A percentile compares a stretch with the other conserved stretches of the same genome.
Evolutionary conservation across 805 yeast species (phyloP).

Genomic region (Lachancea dasiensis): DNA sequence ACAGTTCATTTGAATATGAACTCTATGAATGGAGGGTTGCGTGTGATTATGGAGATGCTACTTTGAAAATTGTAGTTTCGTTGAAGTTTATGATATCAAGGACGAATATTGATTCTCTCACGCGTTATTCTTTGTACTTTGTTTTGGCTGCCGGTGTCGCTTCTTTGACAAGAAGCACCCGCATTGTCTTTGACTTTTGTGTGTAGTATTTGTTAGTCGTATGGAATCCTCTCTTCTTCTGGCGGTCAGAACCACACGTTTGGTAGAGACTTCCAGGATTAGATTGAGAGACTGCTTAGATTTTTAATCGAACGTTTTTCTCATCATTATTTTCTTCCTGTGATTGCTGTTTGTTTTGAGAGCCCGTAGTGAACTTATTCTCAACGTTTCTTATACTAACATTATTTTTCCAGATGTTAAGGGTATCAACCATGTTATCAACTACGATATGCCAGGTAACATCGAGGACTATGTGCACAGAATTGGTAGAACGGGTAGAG

Average conservation of each 20-base stretch:
- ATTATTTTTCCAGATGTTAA: conserved; percentile 67
- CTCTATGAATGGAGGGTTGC: conserved; percentile 4
- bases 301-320: conserved; percentile 4
- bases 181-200: conserved; percentile 10
- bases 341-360: conserved; percentile 4
- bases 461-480: conserved; percentile 98
- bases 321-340: background rate
- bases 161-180: conserved; percentile 3
- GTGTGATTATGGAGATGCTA: conserved; percentile 8
- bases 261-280: conserved; percentile 4
- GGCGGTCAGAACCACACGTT: conserved; percentile 7
- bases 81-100: conserved; percentile 3
- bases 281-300: conserved; percentile 4
- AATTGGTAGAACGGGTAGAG: conserved; percentile 99
- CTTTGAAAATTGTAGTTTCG: conserved; percentile 5
- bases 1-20: conserved; percentile 2
- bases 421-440: conserved; percentile 89
- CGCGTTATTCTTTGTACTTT: conserved; percentile 4
- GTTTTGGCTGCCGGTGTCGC: conserved; percentile 7
- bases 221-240: conserved; percentile 8
- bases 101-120: background rate
- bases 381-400: conserved; percentile 24
- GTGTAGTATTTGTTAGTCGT: conserved; percentile 10
- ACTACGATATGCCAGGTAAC: conserved; percentile 94
- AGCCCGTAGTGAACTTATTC: conserved; percentile 1